These are phyloP conservation scores for Rhodofomes roseus DNA, from an alignment of 1,284 basidiomycete species.

Conservation along the genomic window DNA sequence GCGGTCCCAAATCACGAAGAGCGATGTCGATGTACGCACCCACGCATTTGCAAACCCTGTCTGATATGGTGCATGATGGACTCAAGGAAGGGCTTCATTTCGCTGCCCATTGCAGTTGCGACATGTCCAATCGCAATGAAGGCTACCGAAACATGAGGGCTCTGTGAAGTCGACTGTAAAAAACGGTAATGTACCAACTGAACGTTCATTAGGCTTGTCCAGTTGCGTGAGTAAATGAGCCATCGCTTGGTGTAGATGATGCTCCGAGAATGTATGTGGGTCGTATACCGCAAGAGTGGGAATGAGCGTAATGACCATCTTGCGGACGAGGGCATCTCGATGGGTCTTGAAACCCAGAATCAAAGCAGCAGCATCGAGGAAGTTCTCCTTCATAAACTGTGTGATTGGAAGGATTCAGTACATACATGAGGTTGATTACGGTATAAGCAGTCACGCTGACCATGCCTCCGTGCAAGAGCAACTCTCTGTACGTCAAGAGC, in stretches of 20 bases:
- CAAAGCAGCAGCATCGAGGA: constrained; percentile 86
- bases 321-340: constrained; percentile 82
- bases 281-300: constrained; percentile 95
- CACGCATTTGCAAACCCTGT: constrained; percentile 79
- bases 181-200: constrained; percentile 58
- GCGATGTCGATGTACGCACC: constrained; percentile 46
- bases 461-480: constrained; percentile 91
- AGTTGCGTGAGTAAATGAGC: constrained; percentile 85
- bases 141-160: constrained; percentile 45
- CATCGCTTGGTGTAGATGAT: constrained; percentile 91
- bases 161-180: background rate
- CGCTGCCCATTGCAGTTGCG: constrained; percentile 86
- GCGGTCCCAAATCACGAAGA: constrained; percentile 6
- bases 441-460: constrained; percentile 37
- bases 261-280: constrained; percentile 84
- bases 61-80: constrained; percentile 91
- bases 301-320: constrained; percentile 92
- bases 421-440: background rate
- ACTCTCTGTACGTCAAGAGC: constrained; percentile 87
- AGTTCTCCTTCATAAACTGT: constrained; percentile 93
- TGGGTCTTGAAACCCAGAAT: constrained; percentile 89
- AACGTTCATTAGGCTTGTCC: constrained; percentile 86
- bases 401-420: background rate
- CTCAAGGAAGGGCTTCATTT: constrained; percentile 96
- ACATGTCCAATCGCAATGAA: constrained; percentile 98